Evolutionary conservation across 164 flowering plant species (phyloP).

Genomic region (grape (Vitis vinifera)): DNA sequence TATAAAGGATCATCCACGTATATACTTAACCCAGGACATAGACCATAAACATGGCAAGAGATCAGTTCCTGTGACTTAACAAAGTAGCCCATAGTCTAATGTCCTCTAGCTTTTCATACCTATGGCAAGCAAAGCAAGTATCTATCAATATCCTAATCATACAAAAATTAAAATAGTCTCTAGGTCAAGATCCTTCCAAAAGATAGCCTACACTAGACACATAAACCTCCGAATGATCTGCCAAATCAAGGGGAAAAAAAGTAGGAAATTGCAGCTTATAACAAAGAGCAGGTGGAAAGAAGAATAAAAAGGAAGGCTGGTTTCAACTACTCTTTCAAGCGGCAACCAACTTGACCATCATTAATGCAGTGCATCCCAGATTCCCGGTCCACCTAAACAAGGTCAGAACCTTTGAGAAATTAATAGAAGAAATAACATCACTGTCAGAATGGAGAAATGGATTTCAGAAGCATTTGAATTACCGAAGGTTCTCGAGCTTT

Average conservation of each 20-base stretch:
- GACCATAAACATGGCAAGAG: constrained; percentile 11
- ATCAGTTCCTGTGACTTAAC: constrained; percentile 8
- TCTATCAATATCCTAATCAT: constrained; percentile 9
- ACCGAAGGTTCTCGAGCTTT: constrained; percentile 16
- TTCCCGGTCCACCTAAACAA: constrained; percentile 28
- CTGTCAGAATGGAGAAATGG: not conserved
- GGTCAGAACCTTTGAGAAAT: constrained; percentile 7
- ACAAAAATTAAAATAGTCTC: constrained; percentile 12
- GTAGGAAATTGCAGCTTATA: not conserved
- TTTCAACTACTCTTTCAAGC: constrained; percentile 8
- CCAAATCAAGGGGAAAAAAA: not conserved
- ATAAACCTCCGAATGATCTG: constrained; percentile 1
- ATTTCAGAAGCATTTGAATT: constrained; percentile 11
- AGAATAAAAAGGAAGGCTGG: not conserved
- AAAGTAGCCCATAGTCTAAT: constrained; percentile 11
- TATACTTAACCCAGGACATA: constrained; percentile 6
- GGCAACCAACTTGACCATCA: constrained; percentile 25
- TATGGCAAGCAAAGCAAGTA: constrained; percentile 8
- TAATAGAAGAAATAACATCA: not conserved
- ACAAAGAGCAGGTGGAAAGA: not conserved
- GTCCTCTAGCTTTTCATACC: constrained; percentile 21
- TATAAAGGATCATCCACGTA: constrained; percentile 2
- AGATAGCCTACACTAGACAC: constrained; percentile 26
- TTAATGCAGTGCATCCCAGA: constrained; percentile 16
- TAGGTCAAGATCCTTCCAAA: constrained; percentile 14